Conservation (phyloP, 768 basidiomycete species). For the Peribolospora baueri region DNA sequence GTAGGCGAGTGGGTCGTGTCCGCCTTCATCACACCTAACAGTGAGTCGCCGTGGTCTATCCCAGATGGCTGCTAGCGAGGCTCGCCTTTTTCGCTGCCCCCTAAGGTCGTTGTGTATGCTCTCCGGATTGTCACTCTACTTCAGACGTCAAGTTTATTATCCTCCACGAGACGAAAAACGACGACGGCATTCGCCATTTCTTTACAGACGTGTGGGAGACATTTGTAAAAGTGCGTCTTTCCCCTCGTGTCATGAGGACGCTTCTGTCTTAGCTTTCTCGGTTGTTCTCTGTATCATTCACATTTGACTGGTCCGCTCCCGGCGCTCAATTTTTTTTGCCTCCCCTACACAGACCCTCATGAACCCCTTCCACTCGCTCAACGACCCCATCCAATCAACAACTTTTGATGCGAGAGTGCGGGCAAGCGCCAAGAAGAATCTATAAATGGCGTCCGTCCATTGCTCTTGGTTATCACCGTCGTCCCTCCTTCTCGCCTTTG, state of each 20-base stretch:
- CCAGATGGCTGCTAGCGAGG: background rate
- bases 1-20: slow-evolving; percentile 99
- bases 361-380: slow-evolving; percentile 91
- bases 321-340: background rate
- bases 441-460: slow-evolving; percentile 19
- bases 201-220: slow-evolving; percentile 91
- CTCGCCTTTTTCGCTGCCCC: background rate
- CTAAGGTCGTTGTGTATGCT: background rate
- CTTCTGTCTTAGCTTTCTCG: background rate
- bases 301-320: background rate
- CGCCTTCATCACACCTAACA: slow-evolving; percentile 80
- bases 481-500: too few relatives aligned
- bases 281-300: background rate
- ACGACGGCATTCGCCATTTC: slow-evolving; percentile 82
- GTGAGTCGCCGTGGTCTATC: slow-evolving; percentile 29
- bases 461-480: too few relatives aligned
- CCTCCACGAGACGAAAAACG: slow-evolving; percentile 84
- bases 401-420: slow-evolving; percentile 66
- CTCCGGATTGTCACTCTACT: background rate
- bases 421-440: slow-evolving; percentile 60
- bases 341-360: slow-evolving; percentile 38
- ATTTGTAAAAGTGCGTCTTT: slow-evolving; percentile 59
- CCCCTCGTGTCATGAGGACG: background rate
- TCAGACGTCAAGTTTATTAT: slow-evolving; percentile 86
- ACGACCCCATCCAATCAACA: slow-evolving; percentile 50